A percentile compares a stretch with the other conserved stretches of the same genome.
phyloP scores from a whole-genome alignment of 768 basidiomycete genomes.

The Russula brevipes region DNA sequence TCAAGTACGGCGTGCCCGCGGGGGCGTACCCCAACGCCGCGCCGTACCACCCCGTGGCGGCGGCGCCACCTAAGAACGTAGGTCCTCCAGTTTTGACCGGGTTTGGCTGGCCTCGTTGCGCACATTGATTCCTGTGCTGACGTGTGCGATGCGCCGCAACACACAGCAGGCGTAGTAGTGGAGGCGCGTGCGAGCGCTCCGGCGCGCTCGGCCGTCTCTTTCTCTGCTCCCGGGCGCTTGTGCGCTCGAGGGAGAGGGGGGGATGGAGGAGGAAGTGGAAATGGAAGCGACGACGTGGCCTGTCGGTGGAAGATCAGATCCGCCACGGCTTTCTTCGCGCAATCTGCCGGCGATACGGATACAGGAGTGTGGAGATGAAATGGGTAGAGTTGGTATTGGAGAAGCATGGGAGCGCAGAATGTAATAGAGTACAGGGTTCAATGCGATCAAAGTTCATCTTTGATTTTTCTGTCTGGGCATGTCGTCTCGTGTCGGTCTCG shows the following conservation, averaged over 20 bases:
- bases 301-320: slow-evolving; percentile 31
- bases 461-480: neutral
- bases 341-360: slow-evolving; percentile 44
- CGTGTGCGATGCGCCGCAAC: slow-evolving; percentile 38
- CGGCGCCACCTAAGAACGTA: slow-evolving; percentile 30
- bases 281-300: slow-evolving; percentile 25
- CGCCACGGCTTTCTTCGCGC: slow-evolving; percentile 35
- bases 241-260: slow-evolving; percentile 41
- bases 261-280: slow-evolving; percentile 38
- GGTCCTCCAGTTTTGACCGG: slow-evolving; percentile 33
- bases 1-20: slow-evolving; percentile 63
- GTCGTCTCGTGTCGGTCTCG: neutral
- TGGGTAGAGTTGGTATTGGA: slow-evolving; percentile 43
- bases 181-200: slow-evolving; percentile 39
- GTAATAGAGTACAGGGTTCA: neutral
- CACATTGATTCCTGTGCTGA: slow-evolving; percentile 38
- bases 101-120: slow-evolving; percentile 27
- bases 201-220: slow-evolving; percentile 32
- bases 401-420: slow-evolving; percentile 48
- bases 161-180: slow-evolving; percentile 38
- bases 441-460: slow-evolving; percentile 25
- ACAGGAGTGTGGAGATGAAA: slow-evolving; percentile 39
- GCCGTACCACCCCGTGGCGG: slow-evolving; percentile 33
- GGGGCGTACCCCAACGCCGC: slow-evolving; percentile 47
- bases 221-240: slow-evolving; percentile 43